Evolutionary conservation across 176 grass and related monocot genomes (phyloP).

Genomic region (Avena insularis): DNA sequence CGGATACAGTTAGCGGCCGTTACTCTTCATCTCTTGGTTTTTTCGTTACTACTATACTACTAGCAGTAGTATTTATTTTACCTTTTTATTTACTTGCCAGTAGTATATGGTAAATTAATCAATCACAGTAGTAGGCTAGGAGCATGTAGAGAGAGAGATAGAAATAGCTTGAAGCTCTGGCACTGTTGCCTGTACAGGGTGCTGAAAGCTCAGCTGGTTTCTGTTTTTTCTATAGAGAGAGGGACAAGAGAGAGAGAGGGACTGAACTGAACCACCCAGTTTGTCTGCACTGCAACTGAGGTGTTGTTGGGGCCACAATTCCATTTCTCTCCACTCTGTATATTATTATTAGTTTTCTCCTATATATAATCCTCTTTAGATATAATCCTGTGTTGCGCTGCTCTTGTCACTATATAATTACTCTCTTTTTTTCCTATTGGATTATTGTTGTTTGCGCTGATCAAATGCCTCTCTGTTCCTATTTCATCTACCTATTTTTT

Average conservation of each 20-base stretch:
- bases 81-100: not conserved
- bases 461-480: not conserved
- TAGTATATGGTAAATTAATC: not conserved
- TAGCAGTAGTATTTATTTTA: not conserved
- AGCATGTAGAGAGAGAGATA: not conserved
- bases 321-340: not conserved
- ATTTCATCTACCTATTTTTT: not conserved
- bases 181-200: constrained; percentile 39
- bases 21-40: not conserved
- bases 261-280: constrained; percentile 41
- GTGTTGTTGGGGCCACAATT: constrained; percentile 37
- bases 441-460: too few relatives aligned
- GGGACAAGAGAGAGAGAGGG: not conserved
- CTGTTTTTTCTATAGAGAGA: constrained; percentile 19
- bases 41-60: not conserved
- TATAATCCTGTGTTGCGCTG: not conserved
- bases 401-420: not conserved
- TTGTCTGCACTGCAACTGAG: constrained; percentile 39
- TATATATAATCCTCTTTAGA: not conserved
- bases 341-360: not conserved
- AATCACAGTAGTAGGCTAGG: not conserved
- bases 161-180: constrained; percentile 46
- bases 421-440: not conserved
- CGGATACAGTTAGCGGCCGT: constrained; percentile 33
- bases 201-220: constrained; percentile 38